These are phyloP conservation scores for Nemania sp. DNA, from an alignment of 2,329 filamentous ascomycete species.

Conservation along the genomic window DNA sequence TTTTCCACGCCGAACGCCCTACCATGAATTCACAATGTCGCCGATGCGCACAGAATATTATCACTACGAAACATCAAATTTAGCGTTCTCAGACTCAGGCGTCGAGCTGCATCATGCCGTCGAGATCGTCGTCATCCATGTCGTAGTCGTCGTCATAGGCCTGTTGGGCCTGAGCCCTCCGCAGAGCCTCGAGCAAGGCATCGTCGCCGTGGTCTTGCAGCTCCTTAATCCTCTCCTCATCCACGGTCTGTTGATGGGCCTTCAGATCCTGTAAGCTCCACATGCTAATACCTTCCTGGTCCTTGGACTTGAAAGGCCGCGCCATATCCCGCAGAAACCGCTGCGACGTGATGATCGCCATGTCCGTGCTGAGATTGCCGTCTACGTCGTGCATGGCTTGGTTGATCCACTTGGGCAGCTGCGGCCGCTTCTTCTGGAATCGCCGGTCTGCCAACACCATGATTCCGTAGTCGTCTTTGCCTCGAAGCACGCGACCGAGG, in stretches of 20 bases:
- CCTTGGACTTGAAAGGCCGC: slow-evolving; percentile 78
- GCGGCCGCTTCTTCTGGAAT: slow-evolving; percentile 86
- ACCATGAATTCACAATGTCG: not conserved
- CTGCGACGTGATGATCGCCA: slow-evolving; percentile 87
- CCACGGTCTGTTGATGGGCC: slow-evolving; percentile 74
- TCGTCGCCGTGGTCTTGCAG: slow-evolving; percentile 53
- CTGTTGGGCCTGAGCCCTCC: slow-evolving; percentile 34
- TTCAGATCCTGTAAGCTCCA: slow-evolving; percentile 84
- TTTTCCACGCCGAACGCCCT: not conserved
- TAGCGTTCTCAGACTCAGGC: slow-evolving; percentile 10
- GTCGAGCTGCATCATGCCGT: slow-evolving; percentile 58
- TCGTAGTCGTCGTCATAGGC: slow-evolving; percentile 49
- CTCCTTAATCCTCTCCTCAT: slow-evolving; percentile 68
- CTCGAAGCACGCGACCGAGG: slow-evolving; percentile 87
- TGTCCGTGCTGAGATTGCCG: slow-evolving; percentile 90
- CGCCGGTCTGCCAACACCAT: slow-evolving; percentile 96
- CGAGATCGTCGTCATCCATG: slow-evolving; percentile 56
- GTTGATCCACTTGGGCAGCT: slow-evolving; percentile 96
- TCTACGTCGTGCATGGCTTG: slow-evolving; percentile 84
- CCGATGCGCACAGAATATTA: not conserved
- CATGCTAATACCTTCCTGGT: slow-evolving; percentile 90
- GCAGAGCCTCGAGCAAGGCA: slow-evolving; percentile 37
- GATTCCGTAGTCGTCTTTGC: slow-evolving; percentile 99
- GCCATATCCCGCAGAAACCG: slow-evolving; percentile 91
- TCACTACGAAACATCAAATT: not conserved